Conservation (phyloP, 73 alveolate species). For the Tetrahymena elliotti region DNA sequence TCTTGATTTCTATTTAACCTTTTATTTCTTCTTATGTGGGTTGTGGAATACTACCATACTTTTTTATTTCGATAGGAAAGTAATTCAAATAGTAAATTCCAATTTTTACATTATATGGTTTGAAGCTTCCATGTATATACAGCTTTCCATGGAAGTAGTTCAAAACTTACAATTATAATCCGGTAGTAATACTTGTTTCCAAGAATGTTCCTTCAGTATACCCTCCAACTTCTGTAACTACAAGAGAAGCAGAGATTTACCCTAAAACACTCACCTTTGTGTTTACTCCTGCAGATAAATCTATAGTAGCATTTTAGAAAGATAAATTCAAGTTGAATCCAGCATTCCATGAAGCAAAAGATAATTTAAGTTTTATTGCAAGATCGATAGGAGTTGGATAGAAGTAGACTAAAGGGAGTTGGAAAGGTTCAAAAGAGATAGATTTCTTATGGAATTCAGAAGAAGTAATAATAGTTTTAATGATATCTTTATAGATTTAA, state of each 20-base stretch:
- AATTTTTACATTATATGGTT: not conserved
- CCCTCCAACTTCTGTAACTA: not conserved
- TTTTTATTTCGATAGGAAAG: not conserved
- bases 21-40: not conserved
- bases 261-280: not conserved
- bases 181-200: not conserved
- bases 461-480: not conserved
- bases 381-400: not conserved
- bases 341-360: not conserved
- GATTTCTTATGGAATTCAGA: not conserved
- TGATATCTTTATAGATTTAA: not conserved
- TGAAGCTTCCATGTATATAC: not conserved
- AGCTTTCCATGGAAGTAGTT: not conserved
- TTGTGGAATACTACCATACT: not conserved
- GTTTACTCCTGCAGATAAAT: not conserved
- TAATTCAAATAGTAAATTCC: not conserved
- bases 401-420: not conserved
- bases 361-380: not conserved
- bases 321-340: not conserved
- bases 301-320: not conserved
- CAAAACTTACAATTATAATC: not conserved
- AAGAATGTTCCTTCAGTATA: not conserved
- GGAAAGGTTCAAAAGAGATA: not conserved
- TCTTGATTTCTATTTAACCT: not conserved
- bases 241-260: not conserved